A percentile compares a stretch with the other conserved stretches of the same genome.
These are phyloP conservation scores for Quercus aquifolioides DNA, from an alignment of 306 rosid species.

Conservation along the genomic window DNA sequence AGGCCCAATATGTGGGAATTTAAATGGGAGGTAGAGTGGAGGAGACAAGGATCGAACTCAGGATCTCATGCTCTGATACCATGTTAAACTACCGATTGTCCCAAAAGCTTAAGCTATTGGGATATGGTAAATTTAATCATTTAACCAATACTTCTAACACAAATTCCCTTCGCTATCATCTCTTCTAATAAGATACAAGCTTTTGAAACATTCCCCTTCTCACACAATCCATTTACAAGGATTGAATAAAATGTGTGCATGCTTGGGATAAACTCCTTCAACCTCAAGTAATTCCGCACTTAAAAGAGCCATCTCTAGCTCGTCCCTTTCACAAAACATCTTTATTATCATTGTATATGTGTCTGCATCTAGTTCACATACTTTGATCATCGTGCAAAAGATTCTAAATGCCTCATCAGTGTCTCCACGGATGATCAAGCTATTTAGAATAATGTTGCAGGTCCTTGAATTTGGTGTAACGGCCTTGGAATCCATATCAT, in stretches of 20 bases:
- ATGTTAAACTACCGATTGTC: too few relatives aligned
- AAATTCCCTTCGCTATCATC: constrained; percentile 87
- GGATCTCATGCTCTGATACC: too few relatives aligned
- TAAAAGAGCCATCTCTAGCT: constrained; percentile 58
- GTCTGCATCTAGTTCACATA: constrained; percentile 73
- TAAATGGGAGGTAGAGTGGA: too few relatives aligned
- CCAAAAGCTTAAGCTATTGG: too few relatives aligned
- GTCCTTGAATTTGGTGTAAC: constrained; percentile 67
- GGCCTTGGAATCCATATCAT: constrained; percentile 59
- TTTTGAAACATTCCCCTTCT: constrained; percentile 45
- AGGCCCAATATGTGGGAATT: too few relatives aligned
- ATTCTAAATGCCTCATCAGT: constrained; percentile 58
- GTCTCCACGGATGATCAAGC: constrained; percentile 52
- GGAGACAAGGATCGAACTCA: too few relatives aligned
- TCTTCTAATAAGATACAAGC: constrained; percentile 78
- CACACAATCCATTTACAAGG: constrained; percentile 71
- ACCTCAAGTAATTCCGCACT: constrained; percentile 72
- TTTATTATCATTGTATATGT: constrained; percentile 81
- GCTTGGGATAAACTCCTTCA: constrained; percentile 69
- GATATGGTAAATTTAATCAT: too few relatives aligned
- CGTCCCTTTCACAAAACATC: constrained; percentile 63
- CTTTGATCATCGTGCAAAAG: constrained; percentile 56
- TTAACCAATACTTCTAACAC: too few relatives aligned
- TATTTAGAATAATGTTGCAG: constrained; percentile 57
- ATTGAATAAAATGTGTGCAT: constrained; percentile 67